A percentile compares a stretch with the other conserved stretches of the same genome.
Evolutionary conservation across 371 early-diverging fungal species (phyloP).

Genomic region (Fennellomyces sp.): DNA sequence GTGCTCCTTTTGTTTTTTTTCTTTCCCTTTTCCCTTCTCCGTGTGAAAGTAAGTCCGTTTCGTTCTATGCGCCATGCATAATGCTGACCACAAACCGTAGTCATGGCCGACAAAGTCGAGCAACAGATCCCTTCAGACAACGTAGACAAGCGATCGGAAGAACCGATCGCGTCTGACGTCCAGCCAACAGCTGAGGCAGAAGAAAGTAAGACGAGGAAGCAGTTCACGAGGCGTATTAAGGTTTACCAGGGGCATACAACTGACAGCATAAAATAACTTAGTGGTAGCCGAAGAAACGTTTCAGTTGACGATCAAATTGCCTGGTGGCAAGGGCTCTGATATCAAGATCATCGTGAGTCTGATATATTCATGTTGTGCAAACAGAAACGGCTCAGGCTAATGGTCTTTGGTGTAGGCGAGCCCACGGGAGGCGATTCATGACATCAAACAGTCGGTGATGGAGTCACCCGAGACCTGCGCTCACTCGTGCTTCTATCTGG

Average conservation of each 20-base stretch:
- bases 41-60: not conserved
- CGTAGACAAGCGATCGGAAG: conserved; percentile 9
- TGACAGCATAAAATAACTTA: conserved; percentile 8
- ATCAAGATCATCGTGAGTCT: conserved; percentile 57
- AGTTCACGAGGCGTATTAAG: not conserved
- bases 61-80: not conserved
- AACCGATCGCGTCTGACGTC: conserved; percentile 7
- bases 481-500: conserved; percentile 89
- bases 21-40: not conserved
- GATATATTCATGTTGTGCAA: not conserved
- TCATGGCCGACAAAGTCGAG: conserved; percentile 26
- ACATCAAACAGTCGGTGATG: conserved; percentile 85
- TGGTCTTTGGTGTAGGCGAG: conserved; percentile 68
- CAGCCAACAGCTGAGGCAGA: conserved; percentile 3
- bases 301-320: conserved; percentile 60
- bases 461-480: conserved; percentile 86
- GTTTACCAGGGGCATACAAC: not conserved
- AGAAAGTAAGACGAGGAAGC: conserved; percentile 9
- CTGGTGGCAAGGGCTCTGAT: conserved; percentile 52
- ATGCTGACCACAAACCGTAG: not conserved
- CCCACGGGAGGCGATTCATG: conserved; percentile 79
- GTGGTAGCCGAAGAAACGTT: conserved; percentile 58
- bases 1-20: not conserved
- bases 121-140: conserved; percentile 13
- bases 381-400: not conserved